Base-by-base conservation (phyloP, 148 eudicot species). In the Chenopodium suecicum region DNA sequence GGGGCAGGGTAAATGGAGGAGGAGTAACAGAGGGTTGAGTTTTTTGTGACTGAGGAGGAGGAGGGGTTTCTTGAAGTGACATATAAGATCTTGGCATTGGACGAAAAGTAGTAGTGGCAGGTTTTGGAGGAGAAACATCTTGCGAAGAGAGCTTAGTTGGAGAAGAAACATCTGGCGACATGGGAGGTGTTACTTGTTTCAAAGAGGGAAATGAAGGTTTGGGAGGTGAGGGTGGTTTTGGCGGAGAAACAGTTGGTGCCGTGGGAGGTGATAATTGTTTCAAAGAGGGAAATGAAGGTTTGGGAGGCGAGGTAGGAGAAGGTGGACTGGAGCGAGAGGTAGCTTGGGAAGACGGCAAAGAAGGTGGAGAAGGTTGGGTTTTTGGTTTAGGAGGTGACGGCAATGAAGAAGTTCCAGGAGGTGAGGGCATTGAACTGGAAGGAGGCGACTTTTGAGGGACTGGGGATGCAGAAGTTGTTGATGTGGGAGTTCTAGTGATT, bases 1-100 rank as follows among this genome's bases (percentile, higher is more conserved):
- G 91, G 12, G 94, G 94, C 4, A 93, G 89, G 60, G 78, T 74
- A 27, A 90, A 74, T 29, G 91, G 91, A 74, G 94, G 94, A 44
- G 88, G 91, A 77, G 32, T 77, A 58, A 80, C 52, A 31, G 62
- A 29, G 11, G 81, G 81, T 78, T 81, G 69, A 34, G 58, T 68
- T 27, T 44, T 71, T 4, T 89, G 87, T 37, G 93, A 88, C 48
- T 84, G 82, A 32, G 88, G 79, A 64, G 87, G 5, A 37, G 44
- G 5, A 41, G 44, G 86, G 46, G 89, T 62, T n/a, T 73, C 77
- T 23, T 76, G 82, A 60, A 73, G 79, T 47, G 82, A 79, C 44
- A 6, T 41, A 41, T 41, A 41, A 41, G 44, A 41, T 41, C 7
- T 41, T 41, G 44, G 44, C 44, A 41, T 41, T 7, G 44, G 44